Conservation (phyloP, 345 rosid species). For the Aquilaria yunnanensis region DNA sequence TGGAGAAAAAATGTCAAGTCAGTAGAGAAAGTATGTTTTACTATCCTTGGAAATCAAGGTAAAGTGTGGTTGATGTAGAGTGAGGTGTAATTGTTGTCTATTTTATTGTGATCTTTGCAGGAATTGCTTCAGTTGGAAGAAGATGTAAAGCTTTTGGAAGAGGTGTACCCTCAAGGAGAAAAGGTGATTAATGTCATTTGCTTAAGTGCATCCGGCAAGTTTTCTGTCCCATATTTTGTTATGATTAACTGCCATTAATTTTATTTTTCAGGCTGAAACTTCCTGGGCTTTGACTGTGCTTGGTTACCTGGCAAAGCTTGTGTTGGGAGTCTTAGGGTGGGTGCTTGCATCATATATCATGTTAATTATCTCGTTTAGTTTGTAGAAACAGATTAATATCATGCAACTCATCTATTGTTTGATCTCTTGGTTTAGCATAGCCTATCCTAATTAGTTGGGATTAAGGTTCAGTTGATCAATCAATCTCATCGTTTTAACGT, state of each 20-base stretch:
- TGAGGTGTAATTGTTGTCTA: slow-evolving; percentile 10
- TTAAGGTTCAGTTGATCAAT: neutral
- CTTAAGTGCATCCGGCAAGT: neutral
- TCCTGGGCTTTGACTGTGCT: slow-evolving; percentile 96
- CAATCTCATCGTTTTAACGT: neutral
- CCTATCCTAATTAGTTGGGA: neutral
- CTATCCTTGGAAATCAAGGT: neutral
- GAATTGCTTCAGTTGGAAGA: slow-evolving; percentile 93
- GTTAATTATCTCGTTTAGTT: neutral
- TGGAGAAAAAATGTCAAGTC: slow-evolving; percentile 97
- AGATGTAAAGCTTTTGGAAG: slow-evolving; percentile 95
- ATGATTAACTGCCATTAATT: slow-evolving; percentile 9
- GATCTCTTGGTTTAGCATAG: too few relatives aligned
- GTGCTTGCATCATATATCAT: slow-evolving; percentile 18
- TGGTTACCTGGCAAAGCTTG: slow-evolving; percentile 87
- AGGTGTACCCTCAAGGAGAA: slow-evolving; percentile 99
- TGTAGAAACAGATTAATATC: neutral
- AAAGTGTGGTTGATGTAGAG: neutral
- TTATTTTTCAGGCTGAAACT: slow-evolving; percentile 79
- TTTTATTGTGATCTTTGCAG: slow-evolving; percentile 35
- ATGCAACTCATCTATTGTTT: neutral
- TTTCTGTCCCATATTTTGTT: neutral
- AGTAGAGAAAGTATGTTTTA: slow-evolving; percentile 74
- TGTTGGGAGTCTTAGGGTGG: slow-evolving; percentile 86
- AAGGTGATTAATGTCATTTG: slow-evolving; percentile 39